Conservation (phyloP, 208 protist species). For the Trypanosoma lewisi region DNA sequence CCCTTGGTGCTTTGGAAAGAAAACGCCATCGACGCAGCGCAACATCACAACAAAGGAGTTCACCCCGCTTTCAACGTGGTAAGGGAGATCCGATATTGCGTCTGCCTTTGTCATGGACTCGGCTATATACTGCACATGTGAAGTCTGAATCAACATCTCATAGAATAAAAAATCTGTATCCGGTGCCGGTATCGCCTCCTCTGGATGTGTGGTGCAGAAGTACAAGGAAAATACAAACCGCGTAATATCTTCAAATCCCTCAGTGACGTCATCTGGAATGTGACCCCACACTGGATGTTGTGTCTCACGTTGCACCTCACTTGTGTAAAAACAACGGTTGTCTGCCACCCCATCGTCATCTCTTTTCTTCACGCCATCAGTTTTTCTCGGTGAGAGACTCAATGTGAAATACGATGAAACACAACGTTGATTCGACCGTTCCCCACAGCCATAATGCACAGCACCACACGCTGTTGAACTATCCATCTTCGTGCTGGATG, state of each 20-base stretch:
- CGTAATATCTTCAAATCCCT: slow-evolving; percentile 6
- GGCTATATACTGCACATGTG: slow-evolving; percentile 41
- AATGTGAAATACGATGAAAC: slow-evolving; percentile 31
- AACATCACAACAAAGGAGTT: slow-evolving; percentile 36
- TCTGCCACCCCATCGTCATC: background rate
- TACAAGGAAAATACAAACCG: slow-evolving; percentile 40
- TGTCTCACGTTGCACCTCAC: slow-evolving; percentile 37
- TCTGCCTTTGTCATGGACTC: slow-evolving; percentile 43
- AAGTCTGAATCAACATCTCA: slow-evolving; percentile 38
- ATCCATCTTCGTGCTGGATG: background rate
- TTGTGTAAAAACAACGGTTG: slow-evolving; percentile 27
- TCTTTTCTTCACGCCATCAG: background rate
- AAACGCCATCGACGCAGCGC: slow-evolving; percentile 48
- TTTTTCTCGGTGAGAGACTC: slow-evolving; percentile 13
- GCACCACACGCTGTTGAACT: background rate
- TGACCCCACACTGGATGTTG: slow-evolving; percentile 41
- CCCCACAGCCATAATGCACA: background rate
- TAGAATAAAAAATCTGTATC: slow-evolving; percentile 37
- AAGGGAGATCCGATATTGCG: slow-evolving; percentile 24
- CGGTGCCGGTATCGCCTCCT: slow-evolving; percentile 2
- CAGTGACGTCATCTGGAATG: slow-evolving; percentile 23
- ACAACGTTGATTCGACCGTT: slow-evolving; percentile 4
- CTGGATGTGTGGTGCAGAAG: slow-evolving; percentile 22
- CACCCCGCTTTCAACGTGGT: slow-evolving; percentile 23
- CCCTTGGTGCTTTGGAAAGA: slow-evolving; percentile 36